phyloP scores from a whole-genome alignment of 2,329 filamentous ascomycete genomes.

The Aspergillus costaricaensis region DNA sequence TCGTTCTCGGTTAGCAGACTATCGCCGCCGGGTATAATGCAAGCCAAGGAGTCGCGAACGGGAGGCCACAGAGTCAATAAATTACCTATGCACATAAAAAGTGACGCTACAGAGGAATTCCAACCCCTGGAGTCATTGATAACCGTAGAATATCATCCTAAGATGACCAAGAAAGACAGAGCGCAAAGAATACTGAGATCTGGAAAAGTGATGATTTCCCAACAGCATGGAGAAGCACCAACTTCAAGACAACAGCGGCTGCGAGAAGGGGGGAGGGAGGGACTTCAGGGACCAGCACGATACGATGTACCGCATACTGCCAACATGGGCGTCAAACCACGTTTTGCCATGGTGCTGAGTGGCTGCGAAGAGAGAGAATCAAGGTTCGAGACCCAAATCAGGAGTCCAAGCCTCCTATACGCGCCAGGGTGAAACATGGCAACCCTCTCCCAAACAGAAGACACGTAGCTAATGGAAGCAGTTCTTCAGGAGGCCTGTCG shows the following conservation, averaged over 20 bases:
- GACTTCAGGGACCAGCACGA: slow-evolving; percentile 15
- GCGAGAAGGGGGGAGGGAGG: slow-evolving; percentile 1
- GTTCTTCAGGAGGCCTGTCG: slow-evolving; percentile 10
- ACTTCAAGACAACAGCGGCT: neutral
- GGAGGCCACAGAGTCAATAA: neutral
- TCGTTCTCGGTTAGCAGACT: slow-evolving; percentile 20
- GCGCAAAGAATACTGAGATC: neutral
- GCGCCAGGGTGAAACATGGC: slow-evolving; percentile 35
- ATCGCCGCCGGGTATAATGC: neutral
- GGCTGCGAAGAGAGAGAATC: slow-evolving; percentile 12
- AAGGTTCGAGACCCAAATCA: slow-evolving; percentile 27
- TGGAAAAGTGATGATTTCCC: neutral
- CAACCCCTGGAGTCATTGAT: slow-evolving; percentile 28
- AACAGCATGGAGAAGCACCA: neutral
- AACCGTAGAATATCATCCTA: slow-evolving; percentile 27
- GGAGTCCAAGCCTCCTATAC: slow-evolving; percentile 23
- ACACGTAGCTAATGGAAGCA: slow-evolving; percentile 5
- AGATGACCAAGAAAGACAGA: slow-evolving; percentile 11
- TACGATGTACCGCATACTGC: slow-evolving; percentile 12
- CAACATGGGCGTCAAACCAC: slow-evolving; percentile 20
- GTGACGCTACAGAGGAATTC: slow-evolving; percentile 21
- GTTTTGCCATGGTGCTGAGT: slow-evolving; percentile 18
- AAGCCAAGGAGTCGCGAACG: neutral
- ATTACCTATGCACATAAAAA: slow-evolving; percentile 18
- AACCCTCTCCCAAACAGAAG: slow-evolving; percentile 13